Evolutionary conservation across 768 basidiomycete species (phyloP), one percentile per base, ranked within the genome.

Genomic region (Fomitopsis pulvina): DNA sequence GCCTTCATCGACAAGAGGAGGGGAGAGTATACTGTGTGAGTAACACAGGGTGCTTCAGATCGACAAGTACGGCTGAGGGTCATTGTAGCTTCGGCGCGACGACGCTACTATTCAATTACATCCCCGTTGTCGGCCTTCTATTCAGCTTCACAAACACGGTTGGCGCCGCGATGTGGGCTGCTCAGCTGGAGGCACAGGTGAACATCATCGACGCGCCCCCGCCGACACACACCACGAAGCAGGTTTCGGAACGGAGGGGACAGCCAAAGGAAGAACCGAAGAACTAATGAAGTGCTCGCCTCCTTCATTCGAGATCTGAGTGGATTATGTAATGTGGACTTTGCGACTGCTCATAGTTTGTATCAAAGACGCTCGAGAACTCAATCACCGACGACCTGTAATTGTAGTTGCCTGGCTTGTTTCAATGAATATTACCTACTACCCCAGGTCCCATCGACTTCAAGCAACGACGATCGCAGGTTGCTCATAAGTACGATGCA

Each of bases 121-220:
- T 87, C 40, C 85, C 85, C 2, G 60, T 83, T 20, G 68, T 75
- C 29, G 79, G 80, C 3, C 74, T 83, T 28, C 59, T 81, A 25
- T 83, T 84, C 63, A 73, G 67, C 37, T 76, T 85, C 60, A 81
- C 82, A 0, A 79, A 77, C 20, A 75, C 79, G 1, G 78, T 85
- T 21, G 85, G 85, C 21, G 84, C 83, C 1, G 85, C 85, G 9
- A 66, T 88, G 7, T 88, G 83, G 83, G 85, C 83, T 0, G 75
- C 77, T 24, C 75, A 82, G 41, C 47, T 86, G n/a, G 84, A 88
- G 65, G 63, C 62, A 6, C 42, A 53, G n/a, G 46, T 47, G 21
- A 62, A 62, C 30, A 45, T 62, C 47, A 57, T 63, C 45, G 58
- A 60, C 38, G 39, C 9, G 4, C 24, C 47, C 12, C 30, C 21